Base-by-base conservation (phyloP, 495 filamentous ascomycete genomes). In the Aspergillus affinis region DNA sequence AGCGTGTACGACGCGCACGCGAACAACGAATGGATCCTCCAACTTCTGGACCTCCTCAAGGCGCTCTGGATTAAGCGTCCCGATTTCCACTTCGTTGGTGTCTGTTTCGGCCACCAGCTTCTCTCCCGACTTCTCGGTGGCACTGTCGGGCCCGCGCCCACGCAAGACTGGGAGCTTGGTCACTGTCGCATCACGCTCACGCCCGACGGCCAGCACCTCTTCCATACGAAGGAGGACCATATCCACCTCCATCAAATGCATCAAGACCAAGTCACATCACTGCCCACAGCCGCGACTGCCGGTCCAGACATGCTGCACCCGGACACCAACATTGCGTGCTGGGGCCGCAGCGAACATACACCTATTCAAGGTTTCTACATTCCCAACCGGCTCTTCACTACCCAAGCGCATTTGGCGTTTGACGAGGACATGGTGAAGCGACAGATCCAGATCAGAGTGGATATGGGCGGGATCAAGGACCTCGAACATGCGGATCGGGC, bases 31-130 rank as follows among this genome's bases (percentile, higher is more conserved):
- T 67, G 65, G 65, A 67, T 67, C 47, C 58, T 67, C 0, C 6
- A 61, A 3, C 65, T 67, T 13, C 55, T 67, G 3, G 48, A 54
- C 1, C 65, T 67, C 41, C 61, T 67, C 1, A 52, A 19, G 32
- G 29, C 48, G 6, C 65, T 67, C 29, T 67, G 65, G 65, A 60
- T 67, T 21, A 27, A 51, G 1, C 61, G 65, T 4, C 58, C 58
- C 0, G 58, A 61, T 20, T 64, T 67, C 59, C 65, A 59, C 52
- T 67, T 75, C 41, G 46, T 71, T 63, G 92, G 91, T 58, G 94
- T 96, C 62, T 96, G 92, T 75, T 79, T 96, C 58, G 92, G 92
- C 19, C 92, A 96, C 67, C 92, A 96, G 74, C 82, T 96, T 45
- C 84, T 96, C 8, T 88, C 91, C 18, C 83, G 65, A 17, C 58